Evolutionary conservation across 2,329 filamentous ascomycete species (phyloP).

Genomic region (Claviceps sp.): DNA sequence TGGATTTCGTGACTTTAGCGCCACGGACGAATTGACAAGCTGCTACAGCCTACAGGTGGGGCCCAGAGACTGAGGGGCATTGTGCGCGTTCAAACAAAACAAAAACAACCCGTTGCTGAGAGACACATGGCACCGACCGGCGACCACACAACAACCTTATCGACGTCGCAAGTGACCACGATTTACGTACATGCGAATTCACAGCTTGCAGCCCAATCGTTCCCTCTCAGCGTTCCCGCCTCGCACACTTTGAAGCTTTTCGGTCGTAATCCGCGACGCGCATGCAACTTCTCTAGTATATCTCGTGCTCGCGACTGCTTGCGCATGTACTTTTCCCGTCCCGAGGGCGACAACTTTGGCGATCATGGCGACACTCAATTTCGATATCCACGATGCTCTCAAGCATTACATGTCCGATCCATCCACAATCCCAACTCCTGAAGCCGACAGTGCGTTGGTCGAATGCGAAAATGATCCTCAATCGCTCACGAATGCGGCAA

Average conservation of each 20-base stretch:
- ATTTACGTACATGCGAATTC: not conserved
- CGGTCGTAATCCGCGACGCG: not conserved
- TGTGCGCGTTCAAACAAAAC: constrained; percentile 17
- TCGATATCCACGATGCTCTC: constrained; percentile 93
- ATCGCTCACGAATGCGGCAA: constrained; percentile 58
- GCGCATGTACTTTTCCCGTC: constrained; percentile 5
- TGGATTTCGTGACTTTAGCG: not conserved
- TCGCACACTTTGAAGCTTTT: not conserved
- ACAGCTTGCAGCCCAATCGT: not conserved
- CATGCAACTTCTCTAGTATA: not conserved
- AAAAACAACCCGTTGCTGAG: constrained; percentile 16
- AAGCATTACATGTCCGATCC: constrained; percentile 96
- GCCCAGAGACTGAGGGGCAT: constrained; percentile 8
- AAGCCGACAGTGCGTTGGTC: constrained; percentile 69
- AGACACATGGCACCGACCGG: constrained; percentile 6
- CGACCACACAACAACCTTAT: not conserved
- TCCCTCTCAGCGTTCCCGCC: not conserved
- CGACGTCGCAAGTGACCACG: not conserved
- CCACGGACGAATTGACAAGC: not conserved
- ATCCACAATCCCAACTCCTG: constrained; percentile 64
- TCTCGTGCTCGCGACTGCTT: not conserved
- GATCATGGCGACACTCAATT: constrained; percentile 62
- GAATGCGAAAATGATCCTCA: constrained; percentile 92
- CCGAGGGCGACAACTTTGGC: constrained; percentile 14
- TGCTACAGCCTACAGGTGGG: not conserved